phyloP scores from a whole-genome alignment of 1,284 basidiomycete species.

The Ceratobasidium papillatum region DNA sequence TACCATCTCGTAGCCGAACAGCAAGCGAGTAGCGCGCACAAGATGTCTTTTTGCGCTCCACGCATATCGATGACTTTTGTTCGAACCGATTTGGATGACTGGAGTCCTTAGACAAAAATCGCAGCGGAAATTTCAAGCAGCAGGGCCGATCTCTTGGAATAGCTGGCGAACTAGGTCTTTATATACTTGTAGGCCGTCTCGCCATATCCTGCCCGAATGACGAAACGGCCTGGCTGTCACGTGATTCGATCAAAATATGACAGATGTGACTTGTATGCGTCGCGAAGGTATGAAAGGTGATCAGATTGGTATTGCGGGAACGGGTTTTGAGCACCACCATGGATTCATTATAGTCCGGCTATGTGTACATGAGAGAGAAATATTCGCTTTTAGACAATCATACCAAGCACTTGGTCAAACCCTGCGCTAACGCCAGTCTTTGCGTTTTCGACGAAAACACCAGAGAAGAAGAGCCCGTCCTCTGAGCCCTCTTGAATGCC shows the following conservation, averaged over 20 bases:
- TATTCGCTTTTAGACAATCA: not conserved
- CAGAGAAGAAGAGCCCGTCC: slow-evolving; percentile 44
- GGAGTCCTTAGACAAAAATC: not conserved
- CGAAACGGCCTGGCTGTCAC: not conserved
- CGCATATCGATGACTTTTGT: not conserved
- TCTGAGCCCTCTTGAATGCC: slow-evolving; percentile 44
- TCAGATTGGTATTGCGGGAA: too few species aligned
- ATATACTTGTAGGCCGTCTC: not conserved
- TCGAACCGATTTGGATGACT: not conserved
- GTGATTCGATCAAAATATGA: not conserved
- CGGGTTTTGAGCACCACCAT: too few species aligned
- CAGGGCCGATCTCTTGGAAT: not conserved
- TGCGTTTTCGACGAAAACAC: slow-evolving; percentile 44
- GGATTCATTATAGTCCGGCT: too few species aligned
- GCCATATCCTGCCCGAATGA: slow-evolving; percentile 19
- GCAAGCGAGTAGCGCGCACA: slow-evolving; percentile 6
- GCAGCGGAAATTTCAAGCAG: not conserved
- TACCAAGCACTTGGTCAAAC: not conserved
- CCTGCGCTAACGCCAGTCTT: slow-evolving; percentile 39
- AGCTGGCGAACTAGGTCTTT: not conserved
- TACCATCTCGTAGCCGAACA: not conserved
- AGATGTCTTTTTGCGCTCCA: not conserved
- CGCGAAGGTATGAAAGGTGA: too few species aligned
- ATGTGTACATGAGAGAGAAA: too few species aligned
- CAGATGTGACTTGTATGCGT: too few species aligned